phyloP scores from a whole-genome alignment of 768 basidiomycete species.

The Piloderma croceum region DNA sequence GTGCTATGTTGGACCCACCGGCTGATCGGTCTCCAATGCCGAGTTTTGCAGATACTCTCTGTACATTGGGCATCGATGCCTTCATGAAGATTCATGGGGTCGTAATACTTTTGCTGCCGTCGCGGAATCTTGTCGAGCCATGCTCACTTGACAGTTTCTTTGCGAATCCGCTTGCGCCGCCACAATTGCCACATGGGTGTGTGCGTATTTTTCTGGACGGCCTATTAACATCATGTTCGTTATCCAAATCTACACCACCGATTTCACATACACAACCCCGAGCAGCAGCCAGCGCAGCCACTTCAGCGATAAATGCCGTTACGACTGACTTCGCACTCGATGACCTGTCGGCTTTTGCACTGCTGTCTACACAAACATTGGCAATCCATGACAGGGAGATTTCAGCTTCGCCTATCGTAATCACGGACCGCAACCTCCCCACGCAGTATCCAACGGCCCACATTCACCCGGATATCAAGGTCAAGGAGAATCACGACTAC shows the following conservation, averaged over 20 bases:
- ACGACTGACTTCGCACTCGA: constrained; percentile 28
- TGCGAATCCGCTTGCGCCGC: constrained; percentile 55
- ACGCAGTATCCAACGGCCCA: constrained; percentile 50
- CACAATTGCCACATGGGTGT: constrained; percentile 42
- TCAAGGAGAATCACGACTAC: no score
- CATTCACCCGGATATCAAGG: constrained; percentile 33
- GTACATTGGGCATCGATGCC: constrained; percentile 28
- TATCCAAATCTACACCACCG: constrained; percentile 20
- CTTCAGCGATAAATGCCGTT: constrained; percentile 1
- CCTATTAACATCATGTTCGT: constrained; percentile 21
- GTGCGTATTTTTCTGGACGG: constrained; percentile 48
- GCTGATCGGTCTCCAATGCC: constrained; percentile 6
- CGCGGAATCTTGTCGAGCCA: constrained; percentile 10
- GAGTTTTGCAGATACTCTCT: constrained; percentile 16
- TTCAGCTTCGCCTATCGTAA: constrained; percentile 60
- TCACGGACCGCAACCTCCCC: constrained; percentile 63
- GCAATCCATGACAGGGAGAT: constrained; percentile 14
- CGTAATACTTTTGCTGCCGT: constrained; percentile 42
- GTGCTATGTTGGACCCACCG: constrained; percentile 10
- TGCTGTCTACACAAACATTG: constrained; percentile 30
- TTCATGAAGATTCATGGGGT: constrained; percentile 38
- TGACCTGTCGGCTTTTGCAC: constrained; percentile 57
- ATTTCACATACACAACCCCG: constrained; percentile 2
- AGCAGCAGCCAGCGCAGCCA: not conserved
- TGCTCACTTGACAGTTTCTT: constrained; percentile 28